phyloP scores from a whole-genome alignment of 495 filamentous ascomycete genomes.

The Polyplosphaeria fusca region DNA sequence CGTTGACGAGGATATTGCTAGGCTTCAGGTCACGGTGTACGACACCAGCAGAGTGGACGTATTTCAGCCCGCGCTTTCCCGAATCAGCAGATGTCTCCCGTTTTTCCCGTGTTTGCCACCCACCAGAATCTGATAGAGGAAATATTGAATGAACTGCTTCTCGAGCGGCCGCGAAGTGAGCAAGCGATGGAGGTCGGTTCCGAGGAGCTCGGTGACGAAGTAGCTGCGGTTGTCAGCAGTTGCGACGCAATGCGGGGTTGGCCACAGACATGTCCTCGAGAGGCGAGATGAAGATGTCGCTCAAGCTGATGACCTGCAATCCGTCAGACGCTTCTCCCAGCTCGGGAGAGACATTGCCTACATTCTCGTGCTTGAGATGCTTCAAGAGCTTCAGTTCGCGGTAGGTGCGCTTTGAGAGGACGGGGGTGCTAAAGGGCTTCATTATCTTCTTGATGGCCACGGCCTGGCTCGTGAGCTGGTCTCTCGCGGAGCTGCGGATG shows the following conservation, averaged over 20 bases:
- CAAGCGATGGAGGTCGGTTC: conserved; percentile 92
- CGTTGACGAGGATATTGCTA: conserved; percentile 97
- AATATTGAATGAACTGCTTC: conserved; percentile 99
- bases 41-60: conserved; percentile 96
- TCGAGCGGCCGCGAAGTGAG: conserved; percentile 93
- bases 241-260: neutral
- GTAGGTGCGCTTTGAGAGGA: conserved; percentile 94
- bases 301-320: conserved; percentile 86
- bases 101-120: conserved; percentile 31
- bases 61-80: conserved; percentile 90
- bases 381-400: conserved; percentile 96
- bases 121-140: conserved; percentile 97
- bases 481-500: conserved; percentile 76
- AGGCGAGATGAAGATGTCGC: conserved; percentile 99
- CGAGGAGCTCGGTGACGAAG: conserved; percentile 95
- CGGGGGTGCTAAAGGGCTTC: conserved; percentile 99
- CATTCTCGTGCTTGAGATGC: conserved; percentile 95
- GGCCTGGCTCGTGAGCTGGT: conserved; percentile 91
- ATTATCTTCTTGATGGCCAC: conserved; percentile 99
- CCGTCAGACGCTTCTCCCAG: conserved; percentile 3
- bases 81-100: conserved; percentile 33
- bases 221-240: conserved; percentile 57
- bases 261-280: conserved; percentile 88
- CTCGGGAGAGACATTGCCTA: conserved; percentile 49
- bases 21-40: conserved; percentile 97